Evolutionary conservation across 2,329 filamentous ascomycete genomes (phyloP).

Genomic region (Diaporthe caulivora): DNA sequence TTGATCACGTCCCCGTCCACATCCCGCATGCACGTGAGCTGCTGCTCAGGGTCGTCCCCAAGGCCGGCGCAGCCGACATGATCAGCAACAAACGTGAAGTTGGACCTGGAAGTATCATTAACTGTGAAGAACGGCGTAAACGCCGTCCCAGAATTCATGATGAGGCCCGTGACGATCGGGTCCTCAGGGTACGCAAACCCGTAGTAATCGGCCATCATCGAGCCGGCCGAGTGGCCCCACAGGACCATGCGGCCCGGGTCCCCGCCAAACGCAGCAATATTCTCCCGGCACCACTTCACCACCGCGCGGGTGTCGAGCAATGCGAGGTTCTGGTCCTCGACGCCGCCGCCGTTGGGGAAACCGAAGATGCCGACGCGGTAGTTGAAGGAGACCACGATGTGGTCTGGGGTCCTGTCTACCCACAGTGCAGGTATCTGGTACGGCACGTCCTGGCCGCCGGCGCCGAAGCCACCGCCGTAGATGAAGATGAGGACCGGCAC

Average conservation of each 20-base stretch:
- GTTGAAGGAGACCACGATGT: conserved; percentile 49
- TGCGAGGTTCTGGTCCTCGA: conserved; percentile 58
- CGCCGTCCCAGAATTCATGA: conserved; percentile 55
- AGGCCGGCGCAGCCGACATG: conserved; percentile 53
- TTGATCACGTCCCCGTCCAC: conserved; percentile 50
- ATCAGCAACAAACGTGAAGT: conserved; percentile 55
- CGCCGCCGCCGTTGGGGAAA: conserved; percentile 47
- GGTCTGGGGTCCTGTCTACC: conserved; percentile 46
- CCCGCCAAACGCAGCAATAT: conserved; percentile 65
- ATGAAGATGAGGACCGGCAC: conserved; percentile 45
- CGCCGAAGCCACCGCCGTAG: conserved; percentile 47
- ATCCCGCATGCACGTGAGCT: conserved; percentile 54
- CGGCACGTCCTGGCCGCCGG: conserved; percentile 46
- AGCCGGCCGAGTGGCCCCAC: conserved; percentile 62
- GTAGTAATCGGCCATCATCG: conserved; percentile 53
- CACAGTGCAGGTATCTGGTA: conserved; percentile 46
- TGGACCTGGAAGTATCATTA: conserved; percentile 50
- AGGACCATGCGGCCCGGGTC: conserved; percentile 58
- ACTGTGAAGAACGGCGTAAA: conserved; percentile 49
- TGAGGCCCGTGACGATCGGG: conserved; percentile 55
- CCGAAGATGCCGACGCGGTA: conserved; percentile 49
- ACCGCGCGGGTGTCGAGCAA: conserved; percentile 65
- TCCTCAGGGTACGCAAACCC: conserved; percentile 56
- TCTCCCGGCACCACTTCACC: conserved; percentile 63
- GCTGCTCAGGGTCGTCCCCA: conserved; percentile 42